These are phyloP conservation scores for Tardiomyces depauwii DNA, from an alignment of 1,139 yeast species.

Conservation along the genomic window DNA sequence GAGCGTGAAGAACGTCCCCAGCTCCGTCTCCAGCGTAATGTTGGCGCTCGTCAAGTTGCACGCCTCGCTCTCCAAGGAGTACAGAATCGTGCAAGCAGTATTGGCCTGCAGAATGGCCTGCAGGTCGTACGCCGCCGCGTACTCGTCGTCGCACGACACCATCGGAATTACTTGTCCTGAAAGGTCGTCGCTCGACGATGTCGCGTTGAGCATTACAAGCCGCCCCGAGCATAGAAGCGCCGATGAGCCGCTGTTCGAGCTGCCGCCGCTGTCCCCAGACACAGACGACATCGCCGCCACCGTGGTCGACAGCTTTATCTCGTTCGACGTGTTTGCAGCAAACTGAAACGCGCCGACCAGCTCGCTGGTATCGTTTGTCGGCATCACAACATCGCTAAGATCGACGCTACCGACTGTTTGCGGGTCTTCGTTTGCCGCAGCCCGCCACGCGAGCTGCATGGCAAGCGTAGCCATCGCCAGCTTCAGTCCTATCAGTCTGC, in stretches of 20 bases:
- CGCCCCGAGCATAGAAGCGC: background rate
- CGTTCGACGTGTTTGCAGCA: background rate
- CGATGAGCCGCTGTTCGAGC: background rate
- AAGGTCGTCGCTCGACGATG: background rate
- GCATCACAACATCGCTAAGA: conserved; percentile 10
- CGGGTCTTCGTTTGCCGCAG: conserved; percentile 2
- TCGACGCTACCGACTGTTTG: conserved; percentile 9
- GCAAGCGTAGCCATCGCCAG: too few species aligned
- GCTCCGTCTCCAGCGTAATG: conserved; percentile 14
- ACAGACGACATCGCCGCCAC: background rate
- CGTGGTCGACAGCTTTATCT: background rate
- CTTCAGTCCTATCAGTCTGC: too few species aligned
- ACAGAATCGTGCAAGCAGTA: conserved; percentile 22
- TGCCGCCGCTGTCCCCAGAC: background rate
- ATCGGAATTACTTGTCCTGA: conserved; percentile 13
- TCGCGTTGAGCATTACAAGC: background rate
- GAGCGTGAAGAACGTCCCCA: conserved; percentile 23
- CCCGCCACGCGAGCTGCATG: background rate
- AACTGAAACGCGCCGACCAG: background rate
- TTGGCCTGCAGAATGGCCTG: conserved; percentile 13
- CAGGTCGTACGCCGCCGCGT: conserved; percentile 15
- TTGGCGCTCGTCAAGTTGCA: conserved; percentile 17
- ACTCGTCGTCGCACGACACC: conserved; percentile 20
- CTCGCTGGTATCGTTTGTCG: conserved; percentile 11
- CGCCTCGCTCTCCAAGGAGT: conserved; percentile 15